These are phyloP conservation scores for Babesia bigemina DNA, from an alignment of 169 alveolate genomes.

Conservation along the genomic window DNA sequence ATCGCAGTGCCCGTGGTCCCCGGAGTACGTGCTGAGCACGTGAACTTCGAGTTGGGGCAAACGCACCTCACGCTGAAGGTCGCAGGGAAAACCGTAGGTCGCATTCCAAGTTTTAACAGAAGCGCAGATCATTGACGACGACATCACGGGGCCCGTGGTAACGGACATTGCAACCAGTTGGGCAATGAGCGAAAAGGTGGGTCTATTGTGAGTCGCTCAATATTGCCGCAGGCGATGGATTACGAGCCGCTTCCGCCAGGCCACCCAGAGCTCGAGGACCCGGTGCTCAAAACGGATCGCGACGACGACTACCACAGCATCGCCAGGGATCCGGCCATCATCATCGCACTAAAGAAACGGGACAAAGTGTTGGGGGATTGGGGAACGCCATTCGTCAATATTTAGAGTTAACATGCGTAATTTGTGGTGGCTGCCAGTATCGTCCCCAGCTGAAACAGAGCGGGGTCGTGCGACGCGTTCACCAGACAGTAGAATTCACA, in stretches of 20 bases:
- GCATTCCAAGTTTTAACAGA: not conserved
- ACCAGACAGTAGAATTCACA: conserved; percentile 17
- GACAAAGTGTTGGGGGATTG: conserved; percentile 39
- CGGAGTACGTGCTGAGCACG: conserved; percentile 69
- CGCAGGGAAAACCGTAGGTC: conserved; percentile 34
- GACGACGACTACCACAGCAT: conserved; percentile 48
- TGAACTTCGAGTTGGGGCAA: conserved; percentile 33
- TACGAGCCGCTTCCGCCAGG: conserved; percentile 37
- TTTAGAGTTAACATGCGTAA: not conserved
- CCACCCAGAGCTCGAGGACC: conserved; percentile 34
- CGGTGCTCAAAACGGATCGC: conserved; percentile 8
- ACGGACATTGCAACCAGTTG: conserved; percentile 34
- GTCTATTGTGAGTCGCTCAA: not conserved
- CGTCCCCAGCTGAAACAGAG: conserved; percentile 11
- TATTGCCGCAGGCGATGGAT: conserved; percentile 42
- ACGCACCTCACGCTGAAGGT: conserved; percentile 36
- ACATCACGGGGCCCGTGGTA: conserved; percentile 54
- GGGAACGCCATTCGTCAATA: conserved; percentile 67
- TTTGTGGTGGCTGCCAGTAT: conserved; percentile 1
- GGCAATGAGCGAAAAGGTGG: conserved; percentile 69
- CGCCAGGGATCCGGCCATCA: conserved; percentile 35
- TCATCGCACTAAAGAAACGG: conserved; percentile 42
- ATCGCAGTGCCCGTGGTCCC: conserved; percentile 65
- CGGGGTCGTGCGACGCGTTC: conserved; percentile 18
- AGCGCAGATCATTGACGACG: conserved; percentile 53